These are phyloP conservation scores for Apostasia ramifera DNA, from an alignment of 106 monocot species.

Conservation along the genomic window DNA sequence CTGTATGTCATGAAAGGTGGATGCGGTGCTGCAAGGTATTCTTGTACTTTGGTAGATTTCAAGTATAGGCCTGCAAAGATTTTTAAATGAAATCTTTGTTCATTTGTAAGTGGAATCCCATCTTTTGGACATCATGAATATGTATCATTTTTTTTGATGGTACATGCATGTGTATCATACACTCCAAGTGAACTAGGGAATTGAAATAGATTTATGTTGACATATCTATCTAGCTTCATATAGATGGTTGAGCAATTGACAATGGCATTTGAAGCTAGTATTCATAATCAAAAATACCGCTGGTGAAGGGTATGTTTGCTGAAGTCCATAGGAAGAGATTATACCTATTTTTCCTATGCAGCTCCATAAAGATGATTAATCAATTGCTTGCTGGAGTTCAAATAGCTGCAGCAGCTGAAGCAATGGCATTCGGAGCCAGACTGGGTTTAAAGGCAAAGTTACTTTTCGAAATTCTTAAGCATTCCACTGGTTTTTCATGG, in stretches of 20 bases:
- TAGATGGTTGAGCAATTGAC: too few relatives aligned
- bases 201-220: too few relatives aligned
- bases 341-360: constrained; percentile 21
- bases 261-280: too few relatives aligned
- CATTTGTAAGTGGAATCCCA: not conserved
- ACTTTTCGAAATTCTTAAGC: constrained; percentile 68
- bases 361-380: constrained; percentile 96
- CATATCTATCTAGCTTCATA: too few relatives aligned
- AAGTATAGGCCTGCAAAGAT: too few relatives aligned
- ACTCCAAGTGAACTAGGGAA: too few relatives aligned
- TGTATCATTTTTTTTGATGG: not conserved
- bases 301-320: not conserved
- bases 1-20: constrained; percentile 89
- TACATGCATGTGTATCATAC: too few relatives aligned
- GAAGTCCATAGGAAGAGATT: not conserved
- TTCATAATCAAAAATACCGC: too few relatives aligned
- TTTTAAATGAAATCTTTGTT: not conserved
- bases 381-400: constrained; percentile 99
- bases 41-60: not conserved
- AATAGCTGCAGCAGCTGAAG: constrained; percentile 94
- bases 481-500: constrained; percentile 81
- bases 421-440: constrained; percentile 87
- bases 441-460: constrained; percentile 55
- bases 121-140: not conserved
- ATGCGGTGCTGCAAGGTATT: constrained; percentile 99